A percentile compares a stretch with the other conserved stretches of the same genome.
Evolutionary conservation across 2,329 filamentous ascomycete species (phyloP).

Genomic region (Diplodia mutila): DNA sequence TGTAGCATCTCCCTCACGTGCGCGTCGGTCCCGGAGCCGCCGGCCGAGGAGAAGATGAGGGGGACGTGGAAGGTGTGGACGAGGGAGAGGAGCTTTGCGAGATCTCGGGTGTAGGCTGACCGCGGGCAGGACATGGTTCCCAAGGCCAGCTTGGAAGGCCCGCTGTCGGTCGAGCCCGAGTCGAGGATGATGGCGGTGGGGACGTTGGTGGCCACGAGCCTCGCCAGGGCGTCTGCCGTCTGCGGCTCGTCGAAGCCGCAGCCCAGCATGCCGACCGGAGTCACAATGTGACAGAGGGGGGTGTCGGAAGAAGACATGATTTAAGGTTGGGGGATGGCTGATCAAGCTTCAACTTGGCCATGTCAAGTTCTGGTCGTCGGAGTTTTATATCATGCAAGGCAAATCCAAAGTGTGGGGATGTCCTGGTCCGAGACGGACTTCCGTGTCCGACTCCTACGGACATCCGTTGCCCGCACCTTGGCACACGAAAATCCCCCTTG

Average conservation of each 20-base stretch:
- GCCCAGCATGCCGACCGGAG: constrained; percentile 56
- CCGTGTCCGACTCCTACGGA: neutral
- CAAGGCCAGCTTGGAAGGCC: constrained; percentile 34
- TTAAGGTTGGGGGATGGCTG: no score
- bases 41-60: constrained; percentile 33
- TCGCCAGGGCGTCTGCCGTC: constrained; percentile 25
- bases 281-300: constrained; percentile 44
- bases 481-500: neutral
- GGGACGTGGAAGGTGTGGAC: constrained; percentile 28
- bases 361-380: no score
- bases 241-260: constrained; percentile 51
- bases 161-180: constrained; percentile 34
- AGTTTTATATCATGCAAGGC: no score
- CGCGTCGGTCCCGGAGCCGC: constrained; percentile 33
- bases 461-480: neutral
- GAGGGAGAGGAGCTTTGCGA: constrained; percentile 31
- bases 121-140: constrained; percentile 31
- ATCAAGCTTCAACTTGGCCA: neutral
- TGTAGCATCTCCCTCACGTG: constrained; percentile 32
- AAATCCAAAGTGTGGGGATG: no score
- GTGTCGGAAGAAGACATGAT: no score
- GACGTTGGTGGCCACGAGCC: constrained; percentile 23
- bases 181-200: constrained; percentile 35
- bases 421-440: neutral
- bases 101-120: constrained; percentile 30